A percentile compares a stretch with the other conserved stretches of the same genome.
phyloP scores from a whole-genome alignment of 1,284 basidiomycete species.

The Austropuccinia psidii region DNA sequence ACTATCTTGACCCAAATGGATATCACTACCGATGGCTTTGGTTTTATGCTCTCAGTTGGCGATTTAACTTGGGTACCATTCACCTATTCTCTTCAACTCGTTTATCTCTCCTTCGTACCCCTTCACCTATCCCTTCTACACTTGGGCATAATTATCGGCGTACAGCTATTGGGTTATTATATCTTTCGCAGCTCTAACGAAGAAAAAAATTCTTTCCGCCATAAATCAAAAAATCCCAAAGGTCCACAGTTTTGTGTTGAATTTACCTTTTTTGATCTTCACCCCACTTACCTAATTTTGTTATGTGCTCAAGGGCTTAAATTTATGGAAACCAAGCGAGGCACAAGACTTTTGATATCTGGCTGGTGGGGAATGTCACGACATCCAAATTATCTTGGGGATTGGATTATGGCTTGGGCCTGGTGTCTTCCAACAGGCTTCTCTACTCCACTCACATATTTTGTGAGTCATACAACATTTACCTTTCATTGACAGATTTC shows the following conservation, averaged over 20 bases:
- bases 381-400: constrained; percentile 69
- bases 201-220: constrained; percentile 85
- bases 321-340: constrained; percentile 53
- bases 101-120: constrained; percentile 81
- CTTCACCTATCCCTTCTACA: constrained; percentile 66
- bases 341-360: constrained; percentile 81
- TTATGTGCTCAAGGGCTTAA: background rate
- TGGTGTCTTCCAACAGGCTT: constrained; percentile 95
- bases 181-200: constrained; percentile 83
- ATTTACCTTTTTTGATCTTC: too few relatives aligned
- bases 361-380: constrained; percentile 96
- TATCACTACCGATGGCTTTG: constrained; percentile 94
- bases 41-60: constrained; percentile 94
- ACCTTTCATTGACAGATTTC: background rate
- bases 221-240: constrained; percentile 88
- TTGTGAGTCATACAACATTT: constrained; percentile 51
- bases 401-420: constrained; percentile 76
- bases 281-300: too few relatives aligned
- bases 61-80: constrained; percentile 95
- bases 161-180: constrained; percentile 74
- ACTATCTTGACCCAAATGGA: constrained; percentile 94
- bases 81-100: constrained; percentile 84
- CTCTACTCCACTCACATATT: constrained; percentile 87
- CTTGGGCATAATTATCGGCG: constrained; percentile 58
- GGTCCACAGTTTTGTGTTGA: constrained; percentile 54